A percentile compares a stretch with the other conserved stretches of the same genome.
These are phyloP conservation scores for Phytophthora cajani DNA, from an alignment of 352 stramenopile genomes.

Conservation along the genomic window DNA sequence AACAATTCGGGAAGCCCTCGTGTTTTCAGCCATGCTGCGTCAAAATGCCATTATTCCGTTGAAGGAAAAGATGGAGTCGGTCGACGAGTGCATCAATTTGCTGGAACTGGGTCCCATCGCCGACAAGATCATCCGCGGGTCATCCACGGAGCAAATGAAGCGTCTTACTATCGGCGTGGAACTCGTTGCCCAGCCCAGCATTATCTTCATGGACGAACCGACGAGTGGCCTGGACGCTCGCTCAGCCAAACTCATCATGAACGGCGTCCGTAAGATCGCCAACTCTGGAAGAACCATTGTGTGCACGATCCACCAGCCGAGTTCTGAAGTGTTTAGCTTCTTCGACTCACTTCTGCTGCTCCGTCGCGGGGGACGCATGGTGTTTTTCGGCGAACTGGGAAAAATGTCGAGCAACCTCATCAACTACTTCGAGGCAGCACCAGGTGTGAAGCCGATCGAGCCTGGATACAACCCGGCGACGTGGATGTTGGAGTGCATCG, in stretches of 20 bases:
- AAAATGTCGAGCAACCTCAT: constrained; percentile 54
- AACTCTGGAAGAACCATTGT: constrained; percentile 78
- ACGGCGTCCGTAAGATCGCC: constrained; percentile 89
- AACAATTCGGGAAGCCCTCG: constrained; percentile 90
- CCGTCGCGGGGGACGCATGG: constrained; percentile 51
- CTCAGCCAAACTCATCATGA: constrained; percentile 86
- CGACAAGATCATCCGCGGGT: constrained; percentile 63
- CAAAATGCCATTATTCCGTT: constrained; percentile 41
- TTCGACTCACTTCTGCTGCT: constrained; percentile 90
- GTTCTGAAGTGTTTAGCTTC: constrained; percentile 86
- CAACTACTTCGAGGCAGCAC: constrained; percentile 56
- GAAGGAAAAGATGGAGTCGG: constrained; percentile 50
- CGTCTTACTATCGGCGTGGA: constrained; percentile 89
- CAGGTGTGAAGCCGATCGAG: constrained; percentile 53
- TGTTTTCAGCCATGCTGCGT: constrained; percentile 89
- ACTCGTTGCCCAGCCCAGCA: constrained; percentile 81
- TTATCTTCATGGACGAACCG: constrained; percentile 92
- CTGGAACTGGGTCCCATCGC: constrained; percentile 57
- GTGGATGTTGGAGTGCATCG: constrained; percentile 91
- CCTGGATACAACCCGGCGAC: constrained; percentile 90
- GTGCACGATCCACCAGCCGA: constrained; percentile 94
- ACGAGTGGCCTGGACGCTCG: constrained; percentile 90
- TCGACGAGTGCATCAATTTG: constrained; percentile 64
- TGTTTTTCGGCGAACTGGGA: constrained; percentile 70
- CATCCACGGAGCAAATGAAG: constrained; percentile 69